Evolutionary conservation across 345 rosid species (phyloP).

Genomic region (Euphorbia peplus): DNA sequence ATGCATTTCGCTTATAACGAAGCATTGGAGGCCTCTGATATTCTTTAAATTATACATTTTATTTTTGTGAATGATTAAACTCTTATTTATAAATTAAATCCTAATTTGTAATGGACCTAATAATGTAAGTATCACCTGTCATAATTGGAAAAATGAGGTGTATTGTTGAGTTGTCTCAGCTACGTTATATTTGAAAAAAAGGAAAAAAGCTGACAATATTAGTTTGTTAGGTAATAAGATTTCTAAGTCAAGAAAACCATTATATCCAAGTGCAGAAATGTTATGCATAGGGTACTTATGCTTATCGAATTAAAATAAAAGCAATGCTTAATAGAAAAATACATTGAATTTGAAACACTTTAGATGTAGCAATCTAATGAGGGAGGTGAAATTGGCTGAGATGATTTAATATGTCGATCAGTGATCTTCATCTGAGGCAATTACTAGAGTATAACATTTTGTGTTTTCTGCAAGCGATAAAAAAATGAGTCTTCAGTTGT

Average conservation of each 20-base stretch:
- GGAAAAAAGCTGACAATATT: not conserved
- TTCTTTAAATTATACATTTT: not conserved
- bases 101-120: not conserved
- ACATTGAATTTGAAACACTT: not conserved
- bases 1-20: not conserved
- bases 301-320: not conserved
- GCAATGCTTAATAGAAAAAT: not conserved
- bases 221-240: not conserved
- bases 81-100: not conserved
- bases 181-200: not conserved
- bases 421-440: not conserved
- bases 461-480: not conserved
- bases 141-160: not conserved
- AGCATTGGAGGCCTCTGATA: not conserved
- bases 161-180: not conserved
- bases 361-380: not conserved
- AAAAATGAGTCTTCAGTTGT: not conserved
- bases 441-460: not conserved
- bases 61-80: not conserved
- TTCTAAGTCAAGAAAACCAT: not conserved
- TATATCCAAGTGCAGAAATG: not conserved
- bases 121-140: not conserved
- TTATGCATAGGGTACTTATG: too few relatives aligned
- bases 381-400: not conserved
- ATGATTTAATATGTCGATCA: not conserved